Conservation (phyloP, 2,329 filamentous ascomycete genomes). For the Calycina marina region DNA sequence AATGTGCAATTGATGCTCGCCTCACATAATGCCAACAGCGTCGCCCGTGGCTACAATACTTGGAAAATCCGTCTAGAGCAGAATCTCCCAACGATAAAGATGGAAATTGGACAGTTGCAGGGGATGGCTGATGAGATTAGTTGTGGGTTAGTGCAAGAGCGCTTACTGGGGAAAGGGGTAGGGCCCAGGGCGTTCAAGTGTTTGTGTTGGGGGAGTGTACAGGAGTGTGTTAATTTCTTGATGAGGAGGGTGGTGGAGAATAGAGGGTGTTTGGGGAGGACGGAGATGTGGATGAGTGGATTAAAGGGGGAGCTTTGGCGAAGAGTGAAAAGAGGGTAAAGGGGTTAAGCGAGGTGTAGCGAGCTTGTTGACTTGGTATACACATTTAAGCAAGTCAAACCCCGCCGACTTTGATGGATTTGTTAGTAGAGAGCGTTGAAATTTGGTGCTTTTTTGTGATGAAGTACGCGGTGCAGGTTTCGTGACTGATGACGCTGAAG, state of each 20-base stretch:
- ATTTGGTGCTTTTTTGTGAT: too few species aligned
- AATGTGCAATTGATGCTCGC: slow-evolving; percentile 51
- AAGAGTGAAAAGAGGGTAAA: slow-evolving; percentile 3
- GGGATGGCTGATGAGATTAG: slow-evolving; percentile 92
- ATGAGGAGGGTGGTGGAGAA: slow-evolving; percentile 38
- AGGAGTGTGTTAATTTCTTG: slow-evolving; percentile 77
- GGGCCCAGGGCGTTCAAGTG: slow-evolving; percentile 41
- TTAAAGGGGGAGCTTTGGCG: slow-evolving; percentile 10
- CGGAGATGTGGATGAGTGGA: slow-evolving; percentile 17
- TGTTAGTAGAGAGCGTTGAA: too few species aligned
- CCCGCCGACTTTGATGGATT: too few species aligned
- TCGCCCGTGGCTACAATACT: slow-evolving; percentile 38
- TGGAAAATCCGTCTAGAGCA: slow-evolving; percentile 27
- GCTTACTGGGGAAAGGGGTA: not conserved
- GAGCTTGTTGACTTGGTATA: too few species aligned
- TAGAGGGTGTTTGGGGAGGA: slow-evolving; percentile 26
- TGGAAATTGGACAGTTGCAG: slow-evolving; percentile 63
- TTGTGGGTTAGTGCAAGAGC: slow-evolving; percentile 28
- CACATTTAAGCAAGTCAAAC: too few species aligned
- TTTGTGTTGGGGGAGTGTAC: slow-evolving; percentile 49
- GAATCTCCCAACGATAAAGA: slow-evolving; percentile 25
- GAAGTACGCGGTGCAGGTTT: too few species aligned
- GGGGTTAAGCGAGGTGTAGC: not conserved
- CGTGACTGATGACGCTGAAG: too few species aligned
- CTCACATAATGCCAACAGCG: slow-evolving; percentile 63